Evolutionary conservation across 78 protist species (phyloP), one percentile per base, ranked within the genome.

Genomic region (Dictyostelium citrinum): DNA sequence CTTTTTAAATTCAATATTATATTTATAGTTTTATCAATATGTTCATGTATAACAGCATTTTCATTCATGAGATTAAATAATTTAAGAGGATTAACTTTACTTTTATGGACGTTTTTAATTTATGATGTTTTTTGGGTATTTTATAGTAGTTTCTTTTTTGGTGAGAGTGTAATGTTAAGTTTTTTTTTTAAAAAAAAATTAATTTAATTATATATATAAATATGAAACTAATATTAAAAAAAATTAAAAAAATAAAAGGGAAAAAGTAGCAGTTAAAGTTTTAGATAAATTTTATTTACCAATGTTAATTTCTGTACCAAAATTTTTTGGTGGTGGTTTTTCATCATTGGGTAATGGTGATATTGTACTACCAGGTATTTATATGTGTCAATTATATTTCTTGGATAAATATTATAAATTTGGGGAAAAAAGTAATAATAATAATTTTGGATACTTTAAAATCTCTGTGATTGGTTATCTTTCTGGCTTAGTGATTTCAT

Each of bases 91-190:
- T 55, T 79, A 79, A 51, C 71, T 17, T 5, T 79, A 7, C 22
- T 79, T 6, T 79, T 79, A 55, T 79, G 84, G 84, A 55, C 29
- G 16, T 85, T 85, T 37, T 75, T 85, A 58, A 31, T 85, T 7
- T 85, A 85, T 85, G 91, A 85, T 58, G 91, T 85, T 8, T 85
- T 85, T 60, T 85, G 91, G 91, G 91, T 85, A 60, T 85, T 85
- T 41, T 39, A 20, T 14, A 72, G 82, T 35, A 68, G 45, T 37
- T 12, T 20, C 10, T 55, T 85, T 27, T 85, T 85, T 85, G 91
- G 77, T 20, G 70, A 72, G 16, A 85, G 91, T 76, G 91, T 85
- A 29, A 85, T 85, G 91, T 83, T n/a, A 71, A 51, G 90, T 81
- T 4, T 74, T 39, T 74, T 33, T 74, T 49, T 39, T n/a, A n/a